A percentile compares a stretch with the other conserved stretches of the same genome.
phyloP scores from a whole-genome alignment of 2,329 filamentous ascomycete genomes.

The Neonectria punicea region DNA sequence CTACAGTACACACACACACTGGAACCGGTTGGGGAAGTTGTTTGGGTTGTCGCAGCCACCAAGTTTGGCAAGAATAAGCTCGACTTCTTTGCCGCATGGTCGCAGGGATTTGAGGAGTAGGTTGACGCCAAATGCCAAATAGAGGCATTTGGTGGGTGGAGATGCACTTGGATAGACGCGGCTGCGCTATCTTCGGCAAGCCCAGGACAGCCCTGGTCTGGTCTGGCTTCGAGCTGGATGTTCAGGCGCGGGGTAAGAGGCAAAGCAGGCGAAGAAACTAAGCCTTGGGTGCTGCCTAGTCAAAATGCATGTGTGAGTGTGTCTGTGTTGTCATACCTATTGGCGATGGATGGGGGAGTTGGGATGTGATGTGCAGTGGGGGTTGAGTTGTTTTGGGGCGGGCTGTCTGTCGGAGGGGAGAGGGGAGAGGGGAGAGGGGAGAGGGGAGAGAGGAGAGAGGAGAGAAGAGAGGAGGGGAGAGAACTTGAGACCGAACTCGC shows the following conservation, averaged over 20 bases:
- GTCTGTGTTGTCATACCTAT: slow-evolving; percentile 11
- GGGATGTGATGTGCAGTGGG: slow-evolving; percentile 19
- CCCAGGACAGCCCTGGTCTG: slow-evolving; percentile 1
- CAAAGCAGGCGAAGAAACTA: neutral
- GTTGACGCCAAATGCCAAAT: neutral
- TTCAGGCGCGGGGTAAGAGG: slow-evolving; percentile 18
- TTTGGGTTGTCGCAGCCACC: neutral
- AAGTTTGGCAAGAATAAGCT: neutral
- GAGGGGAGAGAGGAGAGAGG: slow-evolving; percentile 13
- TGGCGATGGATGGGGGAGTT: slow-evolving; percentile 10
- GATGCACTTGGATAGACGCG: slow-evolving; percentile 10
- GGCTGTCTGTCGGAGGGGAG: neutral
- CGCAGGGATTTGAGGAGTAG: neutral
- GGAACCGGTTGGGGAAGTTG: neutral
- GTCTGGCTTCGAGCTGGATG: slow-evolving; percentile 10
- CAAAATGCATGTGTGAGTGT: neutral
- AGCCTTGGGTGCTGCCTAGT: neutral
- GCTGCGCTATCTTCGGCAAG: slow-evolving; percentile 23
- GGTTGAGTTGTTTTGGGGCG: slow-evolving; percentile 8
- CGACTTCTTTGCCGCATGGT: neutral
- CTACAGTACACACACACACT: neutral
- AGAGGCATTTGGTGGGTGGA: neutral
- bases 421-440: slow-evolving; percentile 7
- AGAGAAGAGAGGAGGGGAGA: neutral
- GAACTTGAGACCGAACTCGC: slow-evolving; percentile 13